Conservation (phyloP, 768 basidiomycete species). For the Termitomyces sp. region DNA sequence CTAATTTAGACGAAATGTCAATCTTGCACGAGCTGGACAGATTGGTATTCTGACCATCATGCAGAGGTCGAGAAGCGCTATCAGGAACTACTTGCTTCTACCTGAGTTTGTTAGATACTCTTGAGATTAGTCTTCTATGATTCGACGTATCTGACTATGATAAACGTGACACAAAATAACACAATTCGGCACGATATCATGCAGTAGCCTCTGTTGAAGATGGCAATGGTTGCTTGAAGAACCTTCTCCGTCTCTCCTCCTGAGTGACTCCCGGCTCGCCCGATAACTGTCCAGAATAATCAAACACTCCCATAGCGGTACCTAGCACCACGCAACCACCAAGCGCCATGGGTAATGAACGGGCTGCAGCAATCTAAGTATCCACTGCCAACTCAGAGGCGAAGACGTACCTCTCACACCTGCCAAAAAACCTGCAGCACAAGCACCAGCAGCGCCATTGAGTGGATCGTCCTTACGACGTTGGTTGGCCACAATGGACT, state of each 20-base stretch:
- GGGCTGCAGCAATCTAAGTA: constrained; percentile 39
- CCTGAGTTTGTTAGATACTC: background rate
- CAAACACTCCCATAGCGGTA: constrained; percentile 74
- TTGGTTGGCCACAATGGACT: constrained; percentile 75
- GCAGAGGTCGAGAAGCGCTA: constrained; percentile 37
- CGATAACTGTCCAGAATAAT: constrained; percentile 65
- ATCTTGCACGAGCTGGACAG: constrained; percentile 41
- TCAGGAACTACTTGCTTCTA: constrained; percentile 17
- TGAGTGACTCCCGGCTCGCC: constrained; percentile 37
- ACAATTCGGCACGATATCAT: constrained; percentile 11
- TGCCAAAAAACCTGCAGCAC: constrained; percentile 90
- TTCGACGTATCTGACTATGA: background rate
- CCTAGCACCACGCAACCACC: constrained; percentile 78
- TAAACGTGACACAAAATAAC: background rate
- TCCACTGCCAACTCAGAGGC: background rate
- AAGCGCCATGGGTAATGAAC: constrained; percentile 78
- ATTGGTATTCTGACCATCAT: constrained; percentile 43
- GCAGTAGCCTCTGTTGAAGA: constrained; percentile 29
- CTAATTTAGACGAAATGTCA: constrained; percentile 30
- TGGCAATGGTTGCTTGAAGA: constrained; percentile 74
- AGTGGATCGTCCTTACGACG: constrained; percentile 73
- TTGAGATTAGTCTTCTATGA: background rate
- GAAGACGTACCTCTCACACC: constrained; percentile 67
- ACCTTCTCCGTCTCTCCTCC: constrained; percentile 71
- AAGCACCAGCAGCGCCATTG: constrained; percentile 83